Evolutionary conservation across 352 stramenopile species (phyloP).

Genomic region (Globisporangium carolinianum): DNA sequence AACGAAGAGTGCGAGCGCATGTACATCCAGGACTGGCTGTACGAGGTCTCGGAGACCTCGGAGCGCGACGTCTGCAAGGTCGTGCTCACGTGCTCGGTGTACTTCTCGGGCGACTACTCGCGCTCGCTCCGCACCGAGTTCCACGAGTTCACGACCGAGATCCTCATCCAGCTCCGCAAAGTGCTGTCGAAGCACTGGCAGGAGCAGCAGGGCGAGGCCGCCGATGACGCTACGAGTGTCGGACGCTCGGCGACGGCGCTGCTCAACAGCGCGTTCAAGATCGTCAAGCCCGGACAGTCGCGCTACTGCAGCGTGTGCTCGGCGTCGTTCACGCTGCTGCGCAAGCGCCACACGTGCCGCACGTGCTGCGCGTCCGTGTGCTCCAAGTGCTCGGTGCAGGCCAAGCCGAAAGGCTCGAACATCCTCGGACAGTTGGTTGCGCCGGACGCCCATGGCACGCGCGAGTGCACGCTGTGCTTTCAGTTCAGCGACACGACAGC

Average conservation of each 20-base stretch:
- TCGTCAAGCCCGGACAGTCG: slow-evolving; percentile 14
- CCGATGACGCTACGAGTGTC: slow-evolving; percentile 7
- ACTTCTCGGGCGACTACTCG: slow-evolving; percentile 28
- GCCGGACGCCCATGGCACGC: neutral
- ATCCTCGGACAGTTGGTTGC: slow-evolving; percentile 1
- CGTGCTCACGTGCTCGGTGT: slow-evolving; percentile 54
- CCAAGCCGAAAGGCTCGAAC: slow-evolving; percentile 1
- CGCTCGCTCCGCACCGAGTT: slow-evolving; percentile 39
- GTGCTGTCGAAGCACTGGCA: slow-evolving; percentile 51
- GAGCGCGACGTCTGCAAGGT: slow-evolving; percentile 60
- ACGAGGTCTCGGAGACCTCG: slow-evolving; percentile 52
- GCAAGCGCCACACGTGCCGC: slow-evolving; percentile 49
- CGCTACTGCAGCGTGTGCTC: slow-evolving; percentile 54
- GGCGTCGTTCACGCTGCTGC: slow-evolving; percentile 46
- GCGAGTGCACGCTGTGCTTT: slow-evolving; percentile 54
- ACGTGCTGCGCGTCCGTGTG: slow-evolving; percentile 48
- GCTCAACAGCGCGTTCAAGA: slow-evolving; percentile 17
- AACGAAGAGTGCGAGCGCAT: slow-evolving; percentile 38
- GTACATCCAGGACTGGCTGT: slow-evolving; percentile 66
- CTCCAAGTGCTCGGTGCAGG: slow-evolving; percentile 39
- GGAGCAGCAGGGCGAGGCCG: slow-evolving; percentile 18
- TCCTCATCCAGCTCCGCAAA: slow-evolving; percentile 43
- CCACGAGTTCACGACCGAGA: slow-evolving; percentile 52
- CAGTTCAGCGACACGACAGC: slow-evolving; percentile 38
- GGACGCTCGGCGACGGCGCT: slow-evolving; percentile 18